A percentile compares a stretch with the other conserved stretches of the same genome.
Evolutionary conservation across 352 stramenopile genomes (phyloP).

Genomic region (Phytopythium kandeliae): DNA sequence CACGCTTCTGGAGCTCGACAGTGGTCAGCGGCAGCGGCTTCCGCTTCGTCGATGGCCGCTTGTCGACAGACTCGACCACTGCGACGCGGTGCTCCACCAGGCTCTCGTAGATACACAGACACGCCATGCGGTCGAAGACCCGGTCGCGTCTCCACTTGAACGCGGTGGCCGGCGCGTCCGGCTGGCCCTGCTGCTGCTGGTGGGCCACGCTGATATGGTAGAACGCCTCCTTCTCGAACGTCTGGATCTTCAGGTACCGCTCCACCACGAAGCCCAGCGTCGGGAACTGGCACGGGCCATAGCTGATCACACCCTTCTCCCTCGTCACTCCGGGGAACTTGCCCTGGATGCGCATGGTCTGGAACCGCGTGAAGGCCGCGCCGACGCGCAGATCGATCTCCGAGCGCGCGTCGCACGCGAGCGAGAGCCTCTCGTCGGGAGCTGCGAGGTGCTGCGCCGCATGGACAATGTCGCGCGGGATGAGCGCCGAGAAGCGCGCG

Average conservation of each 20-base stretch:
- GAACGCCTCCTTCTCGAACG: conserved; percentile 96
- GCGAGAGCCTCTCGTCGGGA: conserved; percentile 78
- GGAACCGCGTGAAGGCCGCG: conserved; percentile 93
- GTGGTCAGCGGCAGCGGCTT: conserved; percentile 97
- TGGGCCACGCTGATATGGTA: conserved; percentile 93
- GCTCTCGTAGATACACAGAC: conserved; percentile 90
- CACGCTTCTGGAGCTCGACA: conserved; percentile 98
- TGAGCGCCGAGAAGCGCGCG: conserved; percentile 92
- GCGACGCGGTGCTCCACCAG: conserved; percentile 58
- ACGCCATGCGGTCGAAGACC: conserved; percentile 94
- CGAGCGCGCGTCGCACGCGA: conserved; percentile 87
- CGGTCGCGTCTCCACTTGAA: conserved; percentile 95
- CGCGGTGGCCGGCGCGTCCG: conserved; percentile 56
- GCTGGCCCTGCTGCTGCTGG: conserved; percentile 29
- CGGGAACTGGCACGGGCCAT: conserved; percentile 99
- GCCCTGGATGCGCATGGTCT: conserved; percentile 91
- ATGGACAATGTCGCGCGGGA: conserved; percentile 86
- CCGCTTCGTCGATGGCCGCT: conserved; percentile 88
- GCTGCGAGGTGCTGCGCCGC: conserved; percentile 77
- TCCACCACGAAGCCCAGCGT: conserved; percentile 97
- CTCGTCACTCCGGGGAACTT: conserved; percentile 67
- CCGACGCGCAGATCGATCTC: conserved; percentile 95
- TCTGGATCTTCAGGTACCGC: conserved; percentile 91
- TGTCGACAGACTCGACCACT: conserved; percentile 64
- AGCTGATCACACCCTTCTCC: conserved; percentile 92